phyloP scores from a whole-genome alignment of 179 eudicot species.

The Silene noctiflora region DNA sequence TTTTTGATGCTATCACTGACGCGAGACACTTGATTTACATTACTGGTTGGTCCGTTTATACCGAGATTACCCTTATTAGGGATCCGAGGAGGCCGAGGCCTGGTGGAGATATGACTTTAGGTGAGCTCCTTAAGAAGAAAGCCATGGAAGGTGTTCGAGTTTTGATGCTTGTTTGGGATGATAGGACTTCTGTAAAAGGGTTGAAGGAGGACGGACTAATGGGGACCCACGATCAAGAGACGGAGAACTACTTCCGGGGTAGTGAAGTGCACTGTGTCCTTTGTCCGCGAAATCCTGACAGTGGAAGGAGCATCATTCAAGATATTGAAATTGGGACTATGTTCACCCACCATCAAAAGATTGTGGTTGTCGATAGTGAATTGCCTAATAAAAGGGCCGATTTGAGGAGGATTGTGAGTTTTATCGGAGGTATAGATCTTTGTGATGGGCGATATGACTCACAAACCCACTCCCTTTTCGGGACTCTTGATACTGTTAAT shows the following conservation, averaged over 20 bases:
- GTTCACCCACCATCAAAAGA: conserved; percentile 81
- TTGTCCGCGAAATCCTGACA: conserved; percentile 64
- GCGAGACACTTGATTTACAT: conserved; percentile 61
- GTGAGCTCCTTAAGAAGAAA: conserved; percentile 63
- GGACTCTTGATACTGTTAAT: conserved; percentile 46
- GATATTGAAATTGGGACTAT: conserved; percentile 43
- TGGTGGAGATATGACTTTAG: conserved; percentile 60
- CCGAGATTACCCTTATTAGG: conserved; percentile 50
- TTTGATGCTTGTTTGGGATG: conserved; percentile 71
- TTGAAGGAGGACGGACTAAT: conserved; percentile 53
- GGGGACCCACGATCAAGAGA: conserved; percentile 68
- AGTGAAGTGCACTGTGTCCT: conserved; percentile 53
- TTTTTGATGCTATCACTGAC: conserved; percentile 59
- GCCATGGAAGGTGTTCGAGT: conserved; percentile 67
- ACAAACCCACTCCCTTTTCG: conserved; percentile 51
- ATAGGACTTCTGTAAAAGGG: conserved; percentile 47
- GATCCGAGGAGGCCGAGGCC: conserved; percentile 54
- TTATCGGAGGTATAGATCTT: conserved; percentile 71
- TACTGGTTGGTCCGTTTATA: conserved; percentile 68
- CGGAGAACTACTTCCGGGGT: conserved; percentile 34
- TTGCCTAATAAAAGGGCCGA: conserved; percentile 41
- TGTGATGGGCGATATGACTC: conserved; percentile 76
- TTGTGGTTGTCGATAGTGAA: conserved; percentile 53
- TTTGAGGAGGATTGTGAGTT: conserved; percentile 62
- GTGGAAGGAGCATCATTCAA: conserved; percentile 52